These are phyloP conservation scores for Cryptosporidium xiaoi DNA, from an alignment of 169 alveolate genomes.

Conservation along the genomic window DNA sequence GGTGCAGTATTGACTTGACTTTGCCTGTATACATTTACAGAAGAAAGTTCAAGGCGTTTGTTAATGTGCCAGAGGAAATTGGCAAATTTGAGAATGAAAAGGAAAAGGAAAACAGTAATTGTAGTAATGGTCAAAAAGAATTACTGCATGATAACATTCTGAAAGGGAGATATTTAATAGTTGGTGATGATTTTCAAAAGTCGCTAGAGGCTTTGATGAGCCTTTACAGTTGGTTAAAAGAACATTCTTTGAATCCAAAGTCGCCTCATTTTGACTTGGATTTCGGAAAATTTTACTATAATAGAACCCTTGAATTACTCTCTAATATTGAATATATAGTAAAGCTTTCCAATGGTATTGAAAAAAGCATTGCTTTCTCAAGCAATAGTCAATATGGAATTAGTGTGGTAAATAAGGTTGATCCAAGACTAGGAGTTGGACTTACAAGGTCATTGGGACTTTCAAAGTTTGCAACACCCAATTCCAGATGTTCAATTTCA, in stretches of 20 bases:
- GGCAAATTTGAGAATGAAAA: background rate
- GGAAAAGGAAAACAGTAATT: background rate
- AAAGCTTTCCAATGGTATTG: slow-evolving; percentile 2
- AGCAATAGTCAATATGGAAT: background rate
- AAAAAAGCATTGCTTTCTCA: background rate
- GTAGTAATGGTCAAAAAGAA: background rate
- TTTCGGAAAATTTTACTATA: slow-evolving; percentile 39
- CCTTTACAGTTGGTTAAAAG: slow-evolving; percentile 53
- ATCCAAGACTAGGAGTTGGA: slow-evolving; percentile 34
- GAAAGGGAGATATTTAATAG: background rate
- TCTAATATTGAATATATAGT: slow-evolving; percentile 65
- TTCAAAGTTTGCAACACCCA: slow-evolving; percentile 49
- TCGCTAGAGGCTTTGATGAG: slow-evolving; percentile 23
- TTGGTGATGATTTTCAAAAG: slow-evolving; percentile 43
- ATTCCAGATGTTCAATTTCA: slow-evolving; percentile 67
- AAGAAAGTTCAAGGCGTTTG: background rate
- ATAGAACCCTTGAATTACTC: slow-evolving; percentile 28
- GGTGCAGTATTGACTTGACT: slow-evolving; percentile 43
- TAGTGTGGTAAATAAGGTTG: slow-evolving; percentile 4
- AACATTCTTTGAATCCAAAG: slow-evolving; percentile 30
- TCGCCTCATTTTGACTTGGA: slow-evolving; percentile 54
- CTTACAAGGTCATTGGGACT: slow-evolving; percentile 33
- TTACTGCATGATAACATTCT: no score
- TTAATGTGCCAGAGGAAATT: background rate
- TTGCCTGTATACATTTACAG: slow-evolving; percentile 43